phyloP scores from a whole-genome alignment of 2,329 filamentous ascomycete species.

The Aspergillus sp. region DNA sequence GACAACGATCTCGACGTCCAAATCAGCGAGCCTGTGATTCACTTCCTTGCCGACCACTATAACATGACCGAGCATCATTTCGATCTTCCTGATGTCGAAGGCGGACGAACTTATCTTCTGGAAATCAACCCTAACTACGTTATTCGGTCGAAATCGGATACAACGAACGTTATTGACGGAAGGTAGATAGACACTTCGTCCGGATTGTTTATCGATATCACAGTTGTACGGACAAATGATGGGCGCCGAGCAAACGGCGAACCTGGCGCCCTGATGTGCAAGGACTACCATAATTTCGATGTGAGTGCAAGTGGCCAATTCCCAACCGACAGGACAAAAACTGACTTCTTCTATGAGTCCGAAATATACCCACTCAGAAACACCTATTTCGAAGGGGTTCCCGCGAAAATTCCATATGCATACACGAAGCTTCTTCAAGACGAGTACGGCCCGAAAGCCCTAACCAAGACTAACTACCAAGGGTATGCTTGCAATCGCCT shows the following conservation, averaged over 20 bases:
- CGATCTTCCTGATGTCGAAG: slow-evolving; percentile 35
- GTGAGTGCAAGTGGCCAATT: slow-evolving; percentile 24
- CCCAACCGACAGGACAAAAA: neutral
- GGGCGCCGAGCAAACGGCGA: slow-evolving; percentile 39
- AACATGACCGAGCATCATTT: slow-evolving; percentile 62
- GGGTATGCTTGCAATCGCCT: slow-evolving; percentile 26
- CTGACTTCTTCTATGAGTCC: slow-evolving; percentile 33
- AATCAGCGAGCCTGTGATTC: slow-evolving; percentile 55
- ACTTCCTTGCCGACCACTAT: slow-evolving; percentile 59
- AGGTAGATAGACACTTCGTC: slow-evolving; percentile 62
- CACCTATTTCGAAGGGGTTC: slow-evolving; percentile 53
- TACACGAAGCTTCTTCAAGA: slow-evolving; percentile 55
- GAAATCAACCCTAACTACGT: slow-evolving; percentile 60
- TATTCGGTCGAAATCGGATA: slow-evolving; percentile 47
- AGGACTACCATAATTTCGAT: slow-evolving; percentile 57
- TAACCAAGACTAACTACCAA: slow-evolving; percentile 50
- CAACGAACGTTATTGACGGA: slow-evolving; percentile 58
- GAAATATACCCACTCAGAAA: slow-evolving; percentile 60
- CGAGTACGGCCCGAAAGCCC: slow-evolving; percentile 54
- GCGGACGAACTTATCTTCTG: slow-evolving; percentile 51
- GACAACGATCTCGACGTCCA: slow-evolving; percentile 62
- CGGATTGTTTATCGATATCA: slow-evolving; percentile 64
- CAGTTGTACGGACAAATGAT: slow-evolving; percentile 52
- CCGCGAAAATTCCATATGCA: slow-evolving; percentile 57
- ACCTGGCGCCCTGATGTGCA: slow-evolving; percentile 52